Evolutionary conservation across 1,284 basidiomycete genomes (phyloP), one percentile per base, ranked within the genome.

Genomic region (Boletus smithii): DNA sequence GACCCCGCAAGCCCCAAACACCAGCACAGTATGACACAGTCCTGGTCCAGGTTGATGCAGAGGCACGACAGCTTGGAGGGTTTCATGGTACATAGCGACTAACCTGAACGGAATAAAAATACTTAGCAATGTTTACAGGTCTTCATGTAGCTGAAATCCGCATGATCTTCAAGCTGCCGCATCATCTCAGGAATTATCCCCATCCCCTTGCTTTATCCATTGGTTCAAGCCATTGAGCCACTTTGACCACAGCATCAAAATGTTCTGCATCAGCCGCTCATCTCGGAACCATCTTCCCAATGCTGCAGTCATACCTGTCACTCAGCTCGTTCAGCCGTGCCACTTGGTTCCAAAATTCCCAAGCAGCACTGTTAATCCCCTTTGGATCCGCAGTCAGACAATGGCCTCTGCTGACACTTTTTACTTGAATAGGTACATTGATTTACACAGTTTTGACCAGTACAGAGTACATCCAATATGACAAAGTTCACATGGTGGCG

Each of bases 261-360:
- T 53, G 24, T 52, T 33, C 32, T n/a, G 14, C 16, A 17, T 53
- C 5, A 16, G 22, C n/a, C 14, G 27, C 13, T 41, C 37, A 5
- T 44, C 41, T 14, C 20, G 16, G 9, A 24, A 48, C 26, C 39
- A 23, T 34, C 13, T 6, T 10, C 26, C 24, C 2, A 13, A 39
- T 31, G 23, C 40, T 11, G 18, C 16, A 0, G 23, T 53, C 4
- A 14, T 53, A 18, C 35, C 39, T 11, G 7, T 48, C 13, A 16
- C 35, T 24, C 18, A 24, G n/a, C 16, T 53, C 23, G 16, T 48
- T 8, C 44, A 48, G 8, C n/a, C n/a, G 5, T 47, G 31, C 6
- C 52, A 53, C 13, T 27, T 53, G 2, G 24, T 53, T 7, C 50
- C 50, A 8, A 31, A 45, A 9, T 51, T 51, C 33, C 32, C 44